Evolutionary conservation across 345 rosid species (phyloP), one percentile per base, ranked within the genome.

Genomic region (Triadica sebifera): DNA sequence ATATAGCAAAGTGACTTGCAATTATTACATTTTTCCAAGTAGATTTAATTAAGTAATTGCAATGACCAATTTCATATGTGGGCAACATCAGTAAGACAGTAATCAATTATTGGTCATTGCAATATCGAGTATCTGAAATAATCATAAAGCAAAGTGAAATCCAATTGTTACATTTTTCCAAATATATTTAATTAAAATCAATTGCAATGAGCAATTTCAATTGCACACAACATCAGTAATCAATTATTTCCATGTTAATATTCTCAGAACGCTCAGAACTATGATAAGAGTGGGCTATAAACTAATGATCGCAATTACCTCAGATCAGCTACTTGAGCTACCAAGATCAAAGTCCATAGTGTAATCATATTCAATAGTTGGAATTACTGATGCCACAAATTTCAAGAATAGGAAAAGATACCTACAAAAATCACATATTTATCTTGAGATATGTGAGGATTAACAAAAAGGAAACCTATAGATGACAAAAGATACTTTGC

Each of bases 261-360:
- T n/a, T 37, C 19, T 19, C 52, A 39, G 12, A 65, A 51, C 43
- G 17, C 17, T 64, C 1, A 55, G 69, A 49, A 22, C 53, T 12
- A 24, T 43, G 41, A n/a, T 37, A 22, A 61, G 47, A 61, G 34
- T 0, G 38, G 47, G 6, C 7, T 60, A 10, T 24, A 20, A 49
- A 59, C 11, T 58, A 24, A 38, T 6, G 46, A 55, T 52, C 49
- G 57, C 11, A 56, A 52, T 45, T 67, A 80, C 83, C 79, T 75
- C 22, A 29, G 17, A 73, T 87, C 83, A 90, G 74, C 45, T 75
- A 91, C 93, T 89, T 75, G 93, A 86, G 87, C 97, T 87, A 67
- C 98, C 98, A 65, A 93, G 93, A 84, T 93, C 97, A 61, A 91
- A 93, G 86, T 91, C 97, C 97, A 93, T 90, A 22, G 97, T 93